These are phyloP conservation scores for Nymphaea thermarum DNA, from an alignment of 164 flowering plant genomes.

Conservation along the genomic window DNA sequence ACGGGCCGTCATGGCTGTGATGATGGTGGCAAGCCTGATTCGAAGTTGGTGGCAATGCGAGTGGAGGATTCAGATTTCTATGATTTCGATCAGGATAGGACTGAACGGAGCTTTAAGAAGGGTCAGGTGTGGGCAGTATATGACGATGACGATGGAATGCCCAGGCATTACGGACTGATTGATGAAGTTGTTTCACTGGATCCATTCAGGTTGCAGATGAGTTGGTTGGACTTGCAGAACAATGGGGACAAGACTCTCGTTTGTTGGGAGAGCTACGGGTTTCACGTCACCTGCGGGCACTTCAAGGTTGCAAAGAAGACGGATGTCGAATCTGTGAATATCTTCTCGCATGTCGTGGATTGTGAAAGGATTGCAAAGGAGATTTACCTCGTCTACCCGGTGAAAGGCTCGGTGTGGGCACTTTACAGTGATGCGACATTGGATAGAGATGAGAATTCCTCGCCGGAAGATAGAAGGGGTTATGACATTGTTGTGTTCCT, in stretches of 20 bases:
- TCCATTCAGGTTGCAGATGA: slow-evolving; percentile 63
- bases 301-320: slow-evolving; percentile 46
- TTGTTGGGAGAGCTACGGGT: slow-evolving; percentile 36
- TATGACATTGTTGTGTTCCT: slow-evolving; percentile 60
- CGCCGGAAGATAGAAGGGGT: slow-evolving; percentile 12
- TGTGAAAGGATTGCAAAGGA: slow-evolving; percentile 77
- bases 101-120: slow-evolving; percentile 59
- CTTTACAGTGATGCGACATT: slow-evolving; percentile 28
- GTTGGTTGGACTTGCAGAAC: slow-evolving; percentile 60
- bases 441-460: slow-evolving; percentile 14
- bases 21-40: background rate
- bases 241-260: slow-evolving; percentile 28
- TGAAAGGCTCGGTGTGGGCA: slow-evolving; percentile 92
- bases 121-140: slow-evolving; percentile 87
- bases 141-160: slow-evolving; percentile 87
- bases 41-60: slow-evolving; percentile 32
- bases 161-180: slow-evolving; percentile 75
- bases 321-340: slow-evolving; percentile 34
- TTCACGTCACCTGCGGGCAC: slow-evolving; percentile 55
- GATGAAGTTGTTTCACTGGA: slow-evolving; percentile 51
- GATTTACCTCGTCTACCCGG: slow-evolving; percentile 69
- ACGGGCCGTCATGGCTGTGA: background rate
- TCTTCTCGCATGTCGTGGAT: slow-evolving; percentile 68
- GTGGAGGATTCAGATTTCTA: slow-evolving; percentile 82
- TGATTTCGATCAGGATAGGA: slow-evolving; percentile 80